Evolutionary conservation across 2,329 filamentous ascomycete genomes (phyloP), one percentile per base, ranked within the genome.

Genomic region (Phialophora macrospora): DNA sequence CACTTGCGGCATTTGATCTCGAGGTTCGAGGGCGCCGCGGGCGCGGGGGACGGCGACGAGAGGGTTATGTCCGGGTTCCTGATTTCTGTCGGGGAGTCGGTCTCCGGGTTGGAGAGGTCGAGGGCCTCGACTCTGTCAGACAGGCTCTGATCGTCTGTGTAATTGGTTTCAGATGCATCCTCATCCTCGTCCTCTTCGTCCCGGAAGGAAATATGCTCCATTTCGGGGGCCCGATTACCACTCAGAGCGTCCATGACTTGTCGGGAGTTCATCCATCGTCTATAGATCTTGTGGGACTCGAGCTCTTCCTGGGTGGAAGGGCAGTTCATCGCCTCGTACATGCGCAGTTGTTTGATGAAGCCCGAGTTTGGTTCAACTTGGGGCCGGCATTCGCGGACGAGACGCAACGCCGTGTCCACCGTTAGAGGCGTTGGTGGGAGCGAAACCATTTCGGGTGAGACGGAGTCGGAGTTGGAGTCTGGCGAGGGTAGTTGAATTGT

Each of bases 1-100:
- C 95, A 99, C 80, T 94, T 97, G 75, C 93, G 92, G 80, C 95
- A 98, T 72, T 91, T 87, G 65, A 97, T 82, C 75, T 93, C 89
- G n/a, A 75, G 75, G 30, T 72, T 67, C 3, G 66, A 20, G 14
- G 63, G 54, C 8, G 61, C 32, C 11, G 34, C 24, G 11, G 58
- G n/a, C 11, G 58, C 30, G 5, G 41, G 41, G 8, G 60, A 57
- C 2, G 63, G 44, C 2, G 62, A 67, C 24, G 67, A 67, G 22
- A 57, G 52, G 8, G 64, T 60, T 20, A 69, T 73, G 74, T 20
- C 65, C 64, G 52, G 68, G 52, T 41, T 69, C 56, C 44, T 73
- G 65, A 51, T 70, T 61, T 59, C 68, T 70, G 63, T 20, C 60
- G 30, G 48, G 24, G 61, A 41, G 49, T 44, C 59, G 56, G 6